Evolutionary conservation across 2,329 filamentous ascomycete genomes (phyloP), one percentile per base, ranked within the genome.

Genomic region (Pseudogymnoascus sp.): DNA sequence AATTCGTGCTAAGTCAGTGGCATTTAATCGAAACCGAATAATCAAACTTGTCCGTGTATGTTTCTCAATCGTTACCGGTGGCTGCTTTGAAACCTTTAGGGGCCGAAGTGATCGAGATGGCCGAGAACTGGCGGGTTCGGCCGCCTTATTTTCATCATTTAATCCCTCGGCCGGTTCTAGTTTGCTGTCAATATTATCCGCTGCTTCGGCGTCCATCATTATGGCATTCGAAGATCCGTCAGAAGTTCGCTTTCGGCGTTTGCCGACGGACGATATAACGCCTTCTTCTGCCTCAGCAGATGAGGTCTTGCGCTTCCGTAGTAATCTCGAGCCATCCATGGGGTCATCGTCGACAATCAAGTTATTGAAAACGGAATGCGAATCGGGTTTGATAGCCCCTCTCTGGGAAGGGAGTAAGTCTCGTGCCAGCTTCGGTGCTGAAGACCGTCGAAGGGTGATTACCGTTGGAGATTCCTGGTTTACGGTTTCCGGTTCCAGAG

Each of bases 281-380:
- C 77, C 77, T 66, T 88, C 80, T 65, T 90, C 78, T 11, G 68
- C 78, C 62, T 84, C 82, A 10, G 82, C 78, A 2, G 89, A 88
- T 1, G 90, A 91, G 15, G 90, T 87, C 73, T 93, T 96, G 60
- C 92, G 85, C 75, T 96, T 96, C 63, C 92, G 83, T 63, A 96
- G 77, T 33, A 89, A 83, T 60, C 91, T 86, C 7, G 90, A 86
- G 50, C 87, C 89, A 73, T 93, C 88, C 76, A 88, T 79, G 6
- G 87, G 81, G 68, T 91, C 88, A 64, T 88, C 87, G 60, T 88
- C 84, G 60, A 89, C 78, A 37, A 89, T 85, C 9, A 89, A 76
- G 61, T 86, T 85, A 66, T 88, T 88, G 73, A 92, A 92, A 29
- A 91, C 84, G 0, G 89, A 92, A 73, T 90, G 88, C 13, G 89